phyloP scores from a whole-genome alignment of 768 basidiomycete genomes.

The Boletus vinaceobasis region DNA sequence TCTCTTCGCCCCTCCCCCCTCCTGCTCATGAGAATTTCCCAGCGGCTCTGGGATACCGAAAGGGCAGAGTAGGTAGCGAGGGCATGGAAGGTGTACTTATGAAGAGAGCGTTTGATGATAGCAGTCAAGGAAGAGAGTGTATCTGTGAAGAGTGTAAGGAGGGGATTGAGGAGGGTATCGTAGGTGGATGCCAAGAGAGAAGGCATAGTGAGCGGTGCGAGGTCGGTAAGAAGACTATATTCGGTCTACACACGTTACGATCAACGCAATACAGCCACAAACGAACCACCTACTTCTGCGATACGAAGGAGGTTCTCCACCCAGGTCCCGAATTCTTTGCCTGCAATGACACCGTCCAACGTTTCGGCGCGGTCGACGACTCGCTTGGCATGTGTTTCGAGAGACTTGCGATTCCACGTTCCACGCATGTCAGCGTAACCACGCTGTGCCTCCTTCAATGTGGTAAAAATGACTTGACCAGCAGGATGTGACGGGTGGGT shows the following conservation, averaged over 20 bases:
- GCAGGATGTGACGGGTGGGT: slow-evolving; percentile 85
- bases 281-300: slow-evolving; percentile 50
- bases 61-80: slow-evolving; percentile 65
- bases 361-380: slow-evolving; percentile 69
- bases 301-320: slow-evolving; percentile 61
- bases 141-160: slow-evolving; percentile 62
- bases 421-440: slow-evolving; percentile 89
- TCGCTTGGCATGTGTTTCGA: slow-evolving; percentile 68
- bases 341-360: slow-evolving; percentile 59
- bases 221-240: slow-evolving; percentile 58
- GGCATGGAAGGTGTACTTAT: slow-evolving; percentile 77
- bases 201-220: slow-evolving; percentile 56
- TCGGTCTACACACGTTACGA: slow-evolving; percentile 48
- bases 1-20: slow-evolving; percentile 46
- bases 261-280: not conserved
- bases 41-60: slow-evolving; percentile 52
- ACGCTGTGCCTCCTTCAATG: slow-evolving; percentile 71
- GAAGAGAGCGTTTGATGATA: slow-evolving; percentile 73
- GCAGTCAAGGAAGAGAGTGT: slow-evolving; percentile 59
- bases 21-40: slow-evolving; percentile 61
- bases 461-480: slow-evolving; percentile 56
- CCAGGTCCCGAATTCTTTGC: slow-evolving; percentile 71
- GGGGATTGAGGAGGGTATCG: slow-evolving; percentile 57
- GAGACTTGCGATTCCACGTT: slow-evolving; percentile 68
- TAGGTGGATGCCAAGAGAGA: slow-evolving; percentile 56